Evolutionary conservation across 805 yeast species (phyloP).

Genomic region (Saccharomycopsis microspora): DNA sequence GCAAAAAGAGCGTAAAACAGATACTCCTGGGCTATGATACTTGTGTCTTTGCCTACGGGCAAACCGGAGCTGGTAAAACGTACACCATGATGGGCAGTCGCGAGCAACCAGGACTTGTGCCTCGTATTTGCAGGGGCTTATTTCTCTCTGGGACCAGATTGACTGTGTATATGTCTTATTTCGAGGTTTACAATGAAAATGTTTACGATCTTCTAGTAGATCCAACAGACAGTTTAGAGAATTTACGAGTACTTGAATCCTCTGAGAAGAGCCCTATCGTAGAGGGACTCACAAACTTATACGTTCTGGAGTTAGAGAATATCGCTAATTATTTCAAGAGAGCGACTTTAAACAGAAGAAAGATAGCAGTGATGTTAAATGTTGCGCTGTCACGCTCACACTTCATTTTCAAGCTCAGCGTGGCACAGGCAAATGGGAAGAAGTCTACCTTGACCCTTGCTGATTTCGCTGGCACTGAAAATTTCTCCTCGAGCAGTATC

Average conservation of each 20-base stretch:
- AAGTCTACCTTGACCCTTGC: slow-evolving; percentile 56
- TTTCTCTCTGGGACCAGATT: slow-evolving; percentile 31
- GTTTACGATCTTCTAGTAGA: slow-evolving; percentile 48
- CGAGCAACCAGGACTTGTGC: slow-evolving; percentile 44
- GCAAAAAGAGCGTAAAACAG: slow-evolving; percentile 49
- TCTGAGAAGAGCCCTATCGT: slow-evolving; percentile 63
- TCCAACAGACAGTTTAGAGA: slow-evolving; percentile 4
- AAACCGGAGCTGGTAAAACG: slow-evolving; percentile 79
- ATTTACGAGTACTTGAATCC: slow-evolving; percentile 50
- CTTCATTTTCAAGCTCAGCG: slow-evolving; percentile 56
- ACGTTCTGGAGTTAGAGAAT: slow-evolving; percentile 37
- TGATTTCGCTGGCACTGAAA: slow-evolving; percentile 78
- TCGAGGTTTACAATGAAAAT: slow-evolving; percentile 71
- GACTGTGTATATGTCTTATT: slow-evolving; percentile 44
- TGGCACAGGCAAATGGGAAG: slow-evolving; percentile 50
- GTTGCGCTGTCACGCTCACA: slow-evolving; percentile 69
- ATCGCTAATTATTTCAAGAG: slow-evolving; percentile 32
- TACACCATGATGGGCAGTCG: slow-evolving; percentile 65
- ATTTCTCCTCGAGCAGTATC: slow-evolving; percentile 50
- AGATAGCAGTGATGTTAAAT: slow-evolving; percentile 68
- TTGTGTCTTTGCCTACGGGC: slow-evolving; percentile 71
- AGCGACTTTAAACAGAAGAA: slow-evolving; percentile 50
- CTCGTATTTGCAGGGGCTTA: slow-evolving; percentile 43
- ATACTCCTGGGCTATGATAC: slow-evolving; percentile 61
- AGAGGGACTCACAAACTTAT: slow-evolving; percentile 47